A percentile compares a stretch with the other conserved stretches of the same genome.
Evolutionary conservation across 2,329 filamentous ascomycete species (phyloP).

Genomic region (Monilinia polystroma): DNA sequence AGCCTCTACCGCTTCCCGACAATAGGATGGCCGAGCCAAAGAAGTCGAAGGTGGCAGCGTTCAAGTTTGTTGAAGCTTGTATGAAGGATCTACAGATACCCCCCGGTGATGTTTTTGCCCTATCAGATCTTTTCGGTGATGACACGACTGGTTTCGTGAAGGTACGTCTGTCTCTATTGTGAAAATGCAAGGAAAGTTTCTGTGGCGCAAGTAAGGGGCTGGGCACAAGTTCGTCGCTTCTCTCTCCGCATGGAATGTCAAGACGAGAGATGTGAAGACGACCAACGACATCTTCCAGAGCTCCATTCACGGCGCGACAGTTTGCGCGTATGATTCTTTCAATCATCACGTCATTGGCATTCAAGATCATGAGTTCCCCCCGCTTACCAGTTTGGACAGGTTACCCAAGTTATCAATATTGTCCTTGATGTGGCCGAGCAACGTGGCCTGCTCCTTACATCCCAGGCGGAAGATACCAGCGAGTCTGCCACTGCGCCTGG

Average conservation of each 20-base stretch:
- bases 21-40: conserved; percentile 66
- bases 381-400: conserved; percentile 48
- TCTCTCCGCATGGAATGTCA: background rate
- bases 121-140: conserved; percentile 86
- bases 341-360: background rate
- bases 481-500: conserved; percentile 50
- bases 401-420: conserved; percentile 86
- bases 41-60: conserved; percentile 80
- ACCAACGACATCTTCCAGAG: background rate
- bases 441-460: conserved; percentile 68
- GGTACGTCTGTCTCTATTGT: conserved; percentile 47
- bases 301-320: background rate
- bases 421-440: conserved; percentile 85
- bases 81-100: conserved; percentile 75
- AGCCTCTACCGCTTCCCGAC: conserved; percentile 63
- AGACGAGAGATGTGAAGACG: background rate
- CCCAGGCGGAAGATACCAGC: conserved; percentile 52
- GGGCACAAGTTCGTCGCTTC: background rate
- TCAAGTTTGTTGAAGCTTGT: conserved; percentile 90
- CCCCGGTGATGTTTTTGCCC: conserved; percentile 82
- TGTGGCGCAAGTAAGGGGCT: background rate
- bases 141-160: conserved; percentile 98
- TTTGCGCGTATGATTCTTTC: background rate
- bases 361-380: conserved; percentile 9
- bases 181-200: background rate